Base-by-base conservation (phyloP, 108 stramenopile genomes). In the Cyclotella choctawhatcheeana region DNA sequence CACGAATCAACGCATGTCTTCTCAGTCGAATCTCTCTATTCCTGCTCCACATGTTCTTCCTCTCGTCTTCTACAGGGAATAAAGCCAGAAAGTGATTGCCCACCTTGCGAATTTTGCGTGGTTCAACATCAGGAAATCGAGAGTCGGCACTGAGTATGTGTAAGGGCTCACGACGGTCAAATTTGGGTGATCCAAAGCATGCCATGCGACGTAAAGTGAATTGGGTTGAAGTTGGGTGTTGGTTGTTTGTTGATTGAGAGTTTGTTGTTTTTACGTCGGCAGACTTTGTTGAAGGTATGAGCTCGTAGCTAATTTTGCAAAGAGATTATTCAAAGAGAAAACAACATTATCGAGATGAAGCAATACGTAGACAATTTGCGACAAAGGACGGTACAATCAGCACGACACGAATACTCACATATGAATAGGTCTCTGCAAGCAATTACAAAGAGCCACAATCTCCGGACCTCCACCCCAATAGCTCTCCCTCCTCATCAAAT, bases 381-480 rank as follows among this genome's bases (percentile, higher is more conserved):
- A 24, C 12, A 6, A 29, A 26, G 29, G 3, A 27, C 27, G 8
- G n/a, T n/a, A 55, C 21, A 27, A 48, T n/a, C 8, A 48, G 8
- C n/a, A 45, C 2, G 13, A 33, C n/a, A 25, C 61, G 45, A 21
- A 18, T 55, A 95, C 97, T 68, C 94, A 98, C 26, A 98, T 91
- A 81, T 97, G 96, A 64, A 98, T 97, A 5, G 98, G 98, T 50
- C 97, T 78, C 69, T 85, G 69, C 71, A 98, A 78, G 30, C 84
- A 81, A 80, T 98, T 98, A 74, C 88, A 89, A 37, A 98, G 69
- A 18, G 97, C 96, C 30, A 98, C 97, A 67, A 98, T 95, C 71
- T 98, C 98, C 25, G 96, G 97, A 14, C 98, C 98, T 24, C 98
- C 98, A 35, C 98, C 98, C 98, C 98, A 98, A 54, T 90, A 90